Base-by-base conservation (phyloP, 78 protist genomes). In the Reticulomyxa filosa region DNA sequence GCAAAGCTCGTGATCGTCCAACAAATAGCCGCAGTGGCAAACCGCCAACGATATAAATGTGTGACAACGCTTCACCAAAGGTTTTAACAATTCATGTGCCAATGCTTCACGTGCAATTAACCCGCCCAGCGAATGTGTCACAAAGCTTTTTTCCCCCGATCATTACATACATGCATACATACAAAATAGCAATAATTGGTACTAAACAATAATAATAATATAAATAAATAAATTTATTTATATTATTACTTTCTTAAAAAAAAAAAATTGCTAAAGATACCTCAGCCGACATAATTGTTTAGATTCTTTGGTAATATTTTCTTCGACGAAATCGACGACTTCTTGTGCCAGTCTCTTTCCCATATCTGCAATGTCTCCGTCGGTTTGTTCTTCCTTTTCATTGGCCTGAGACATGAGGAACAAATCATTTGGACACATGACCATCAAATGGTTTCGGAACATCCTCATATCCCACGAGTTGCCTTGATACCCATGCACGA, bases 91-190 rank as follows among this genome's bases (percentile, higher is more conserved):
- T 10, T 10, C 26, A 29, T 10, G 26, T 10, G 59, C 59, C 10
- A 55, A 10, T 8, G 59, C 59, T 8, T 29, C 59, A 32, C 59
- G 8, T 8, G 59, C 10, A 8, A 55, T 55, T 8, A 55, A 33
- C 39, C 59, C 59, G 10, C 59, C 59, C 10, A 55, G 59, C 10
- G 59, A 55, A 33, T 55, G 59, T 33, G 59, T 33, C 11, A 55
- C 59, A 10, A 55, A 20, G 59, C 59, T 55, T 32, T 32, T 29
- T 33, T 55, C 30, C 32, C 32, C 20, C n/a, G n/a, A n/a, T n/a
- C n/a, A n/a, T n/a, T n/a, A n/a, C n/a, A n/a, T n/a, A n/a, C n/a
- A n/a, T n/a, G n/a, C n/a, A n/a, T n/a, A n/a, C n/a, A n/a, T n/a
- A n/a, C n/a, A n/a, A n/a, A n/a, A n/a, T n/a, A n/a, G n/a, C n/a